These are phyloP conservation scores for Populus nigra DNA, from an alignment of 345 rosid genomes.

Conservation along the genomic window DNA sequence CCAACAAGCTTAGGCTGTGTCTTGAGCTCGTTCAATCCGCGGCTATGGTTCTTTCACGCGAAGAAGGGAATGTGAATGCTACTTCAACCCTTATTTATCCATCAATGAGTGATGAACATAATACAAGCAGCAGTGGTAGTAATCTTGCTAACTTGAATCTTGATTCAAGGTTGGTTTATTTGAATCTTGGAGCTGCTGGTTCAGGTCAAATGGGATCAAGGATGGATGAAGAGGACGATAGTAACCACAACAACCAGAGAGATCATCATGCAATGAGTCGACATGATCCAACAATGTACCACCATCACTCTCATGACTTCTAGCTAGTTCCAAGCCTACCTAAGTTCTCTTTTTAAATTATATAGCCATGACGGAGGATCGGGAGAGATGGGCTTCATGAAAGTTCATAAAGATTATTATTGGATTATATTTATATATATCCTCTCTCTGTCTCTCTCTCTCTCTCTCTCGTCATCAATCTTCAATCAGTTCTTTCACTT, in stretches of 20 bases:
- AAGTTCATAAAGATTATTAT: slow-evolving; percentile 24
- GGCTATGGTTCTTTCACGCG: slow-evolving; percentile 90
- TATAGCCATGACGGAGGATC: slow-evolving; percentile 17
- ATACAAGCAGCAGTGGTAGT: slow-evolving; percentile 50
- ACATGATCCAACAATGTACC: slow-evolving; percentile 69
- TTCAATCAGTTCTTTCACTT: slow-evolving; percentile 1
- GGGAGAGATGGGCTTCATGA: slow-evolving; percentile 16
- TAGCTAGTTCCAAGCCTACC: slow-evolving; percentile 27
- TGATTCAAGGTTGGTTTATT: slow-evolving; percentile 88
- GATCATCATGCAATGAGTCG: slow-evolving; percentile 48
- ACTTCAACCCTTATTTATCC: slow-evolving; percentile 52
- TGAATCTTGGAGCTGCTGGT: slow-evolving; percentile 76
- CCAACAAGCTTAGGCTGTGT: slow-evolving; percentile 90
- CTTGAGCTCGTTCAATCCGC: slow-evolving; percentile 99
- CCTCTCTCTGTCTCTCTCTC: slow-evolving; percentile 11
- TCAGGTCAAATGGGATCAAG: slow-evolving; percentile 66
- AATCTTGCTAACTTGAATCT: slow-evolving; percentile 42
- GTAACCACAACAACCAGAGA: slow-evolving; percentile 47
- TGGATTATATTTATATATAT: slow-evolving; percentile 20
- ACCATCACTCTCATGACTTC: slow-evolving; percentile 62
- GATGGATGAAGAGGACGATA: slow-evolving; percentile 57
- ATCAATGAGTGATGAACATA: slow-evolving; percentile 64
- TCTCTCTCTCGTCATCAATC: neutral
- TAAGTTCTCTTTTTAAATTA: neutral
- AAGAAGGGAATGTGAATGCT: slow-evolving; percentile 70